Percentiles rank a stretch among this genome's conserved stretches.
These are phyloP conservation scores for Escallonia rubra DNA, from an alignment of 129 eudicot genomes.

Conservation along the genomic window DNA sequence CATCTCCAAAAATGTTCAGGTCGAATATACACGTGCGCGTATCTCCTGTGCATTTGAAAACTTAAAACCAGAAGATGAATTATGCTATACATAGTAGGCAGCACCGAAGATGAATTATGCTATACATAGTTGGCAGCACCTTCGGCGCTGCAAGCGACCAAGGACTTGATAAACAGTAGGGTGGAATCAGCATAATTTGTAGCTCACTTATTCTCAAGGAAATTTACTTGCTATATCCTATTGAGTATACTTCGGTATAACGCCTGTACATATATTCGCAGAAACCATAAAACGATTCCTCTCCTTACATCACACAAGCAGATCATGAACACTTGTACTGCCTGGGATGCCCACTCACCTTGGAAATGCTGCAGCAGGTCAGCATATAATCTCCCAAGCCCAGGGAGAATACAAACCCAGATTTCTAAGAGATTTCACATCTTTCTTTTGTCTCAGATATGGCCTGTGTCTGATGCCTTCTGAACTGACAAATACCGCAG, in stretches of 20 bases:
- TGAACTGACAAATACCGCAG: constrained; percentile 14
- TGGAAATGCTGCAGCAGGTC: background rate
- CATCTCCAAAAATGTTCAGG: too few species aligned
- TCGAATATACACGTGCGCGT: too few species aligned
- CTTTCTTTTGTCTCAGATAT: background rate
- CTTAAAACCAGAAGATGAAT: background rate
- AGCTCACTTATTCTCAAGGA: background rate
- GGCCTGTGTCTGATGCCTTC: constrained; percentile 1
- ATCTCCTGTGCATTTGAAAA: too few species aligned
- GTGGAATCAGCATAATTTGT: background rate
- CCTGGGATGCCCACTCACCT: constrained; percentile 24
- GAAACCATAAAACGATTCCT: background rate
- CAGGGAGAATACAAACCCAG: background rate
- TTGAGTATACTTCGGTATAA: background rate
- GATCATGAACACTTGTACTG: constrained; percentile 17
- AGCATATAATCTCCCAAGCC: background rate
- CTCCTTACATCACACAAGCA: constrained; percentile 29
- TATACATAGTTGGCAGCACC: constrained; percentile 5
- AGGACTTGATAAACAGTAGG: background rate
- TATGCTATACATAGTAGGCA: background rate
- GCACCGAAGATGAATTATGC: background rate
- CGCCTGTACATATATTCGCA: constrained; percentile 14
- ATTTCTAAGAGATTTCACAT: background rate
- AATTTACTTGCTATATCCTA: background rate
- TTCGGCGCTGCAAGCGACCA: constrained; percentile 8